These are phyloP conservation scores for Trichoderma orchidacearum DNA, from an alignment of 495 filamentous ascomycete genomes.

Conservation along the genomic window DNA sequence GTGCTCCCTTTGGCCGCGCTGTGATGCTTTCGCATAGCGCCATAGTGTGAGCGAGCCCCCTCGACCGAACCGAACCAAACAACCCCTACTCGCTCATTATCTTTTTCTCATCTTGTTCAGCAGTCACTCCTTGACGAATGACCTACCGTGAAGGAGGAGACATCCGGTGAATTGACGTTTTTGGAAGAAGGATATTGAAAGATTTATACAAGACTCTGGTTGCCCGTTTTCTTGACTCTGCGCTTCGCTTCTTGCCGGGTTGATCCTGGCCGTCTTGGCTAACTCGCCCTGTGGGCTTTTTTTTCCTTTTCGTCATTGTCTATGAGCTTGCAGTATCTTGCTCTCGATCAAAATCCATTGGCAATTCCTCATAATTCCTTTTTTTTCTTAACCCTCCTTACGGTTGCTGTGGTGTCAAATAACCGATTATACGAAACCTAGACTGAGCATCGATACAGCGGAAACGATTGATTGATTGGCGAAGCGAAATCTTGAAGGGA, in stretches of 20 bases:
- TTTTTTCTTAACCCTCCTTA: too few relatives aligned
- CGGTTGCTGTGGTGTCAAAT: too few relatives aligned
- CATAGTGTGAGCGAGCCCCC: neutral
- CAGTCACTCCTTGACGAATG: neutral
- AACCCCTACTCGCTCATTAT: neutral
- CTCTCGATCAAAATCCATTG: neutral
- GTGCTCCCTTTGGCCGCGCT: neutral
- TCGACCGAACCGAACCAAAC: neutral
- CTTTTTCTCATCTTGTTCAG: neutral
- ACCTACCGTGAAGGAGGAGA: neutral
- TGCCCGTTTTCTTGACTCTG: neutral
- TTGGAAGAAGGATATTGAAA: neutral
- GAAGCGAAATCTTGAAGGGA: neutral
- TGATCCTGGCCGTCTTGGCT: constrained; percentile 31
- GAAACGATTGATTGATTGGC: neutral
- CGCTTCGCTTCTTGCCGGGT: constrained; percentile 34
- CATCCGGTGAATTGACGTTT: neutral
- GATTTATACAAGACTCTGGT: neutral
- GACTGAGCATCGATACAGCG: neutral
- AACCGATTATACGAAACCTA: neutral
- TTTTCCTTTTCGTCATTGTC: constrained; percentile 4
- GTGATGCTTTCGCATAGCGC: neutral
- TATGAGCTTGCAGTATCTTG: neutral
- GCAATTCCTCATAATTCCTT: neutral
- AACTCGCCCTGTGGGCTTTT: constrained; percentile 9